Evolutionary conservation across 352 stramenopile genomes (phyloP), one percentile per base, ranked within the genome.

Genomic region (Phytophthora cactorum): DNA sequence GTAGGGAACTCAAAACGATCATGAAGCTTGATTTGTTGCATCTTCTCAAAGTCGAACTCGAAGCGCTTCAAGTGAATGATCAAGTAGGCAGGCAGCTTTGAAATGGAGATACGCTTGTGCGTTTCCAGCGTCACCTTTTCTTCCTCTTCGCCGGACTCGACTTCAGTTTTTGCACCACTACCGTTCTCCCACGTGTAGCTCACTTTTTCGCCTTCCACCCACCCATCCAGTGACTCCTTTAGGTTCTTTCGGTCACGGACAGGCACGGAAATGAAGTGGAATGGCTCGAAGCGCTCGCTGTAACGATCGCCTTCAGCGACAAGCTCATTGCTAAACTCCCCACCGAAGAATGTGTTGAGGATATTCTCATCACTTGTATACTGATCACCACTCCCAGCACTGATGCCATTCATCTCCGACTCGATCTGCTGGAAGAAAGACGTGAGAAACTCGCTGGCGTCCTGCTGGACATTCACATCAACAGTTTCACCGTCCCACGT

Each of bases 11-110:
- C 96, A 55, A 98, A 97, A 8, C 88, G 83, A 58, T 97, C 90
- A 63, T 98, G 97, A 1, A 98, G 85, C 59, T 98, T 98, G 44
- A 87, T 93, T 70, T 97, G 91, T 47, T 97, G 89, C 88, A 98
- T 97, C 11, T 88, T 95, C 57, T 97, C 92, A 39, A 97, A 97
- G 70, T 98, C 92, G 65, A 98, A 98, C 60, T 98, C 93, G 47
- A 98, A 98, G 0, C 95, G 86, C 77, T 98, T 98, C 10, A 98
- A 62, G 59, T 98, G 96, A 54, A 98, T 93, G 36, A 98, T 93
- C 28, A 98, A 72, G 52, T 96, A 86, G 25, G 89, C 77, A 5
- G 95, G 95, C 15, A 98, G 77, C 54, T 92, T 90, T 2, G 86
- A 82, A 63, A 97, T 97, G 0, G 84, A 97, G 50, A 96, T 94